Percentiles rank a stretch among this genome's conserved stretches.
Conservation (phyloP, 2,329 filamentous ascomycete species). For the Juglanconis sp. region DNA sequence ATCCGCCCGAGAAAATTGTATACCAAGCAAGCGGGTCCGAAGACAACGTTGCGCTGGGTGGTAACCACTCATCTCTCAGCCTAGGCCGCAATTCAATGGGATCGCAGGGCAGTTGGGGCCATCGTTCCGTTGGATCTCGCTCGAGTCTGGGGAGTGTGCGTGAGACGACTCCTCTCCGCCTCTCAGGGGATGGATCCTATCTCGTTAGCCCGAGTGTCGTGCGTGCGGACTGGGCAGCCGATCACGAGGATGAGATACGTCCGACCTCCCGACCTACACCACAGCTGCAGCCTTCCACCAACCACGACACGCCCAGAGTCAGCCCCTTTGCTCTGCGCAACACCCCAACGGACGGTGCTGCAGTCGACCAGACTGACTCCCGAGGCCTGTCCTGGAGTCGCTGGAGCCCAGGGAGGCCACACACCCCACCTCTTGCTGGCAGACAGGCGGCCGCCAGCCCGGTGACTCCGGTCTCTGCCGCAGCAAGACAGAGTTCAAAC, state of each 20-base stretch:
- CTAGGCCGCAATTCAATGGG: background rate
- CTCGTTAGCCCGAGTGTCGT: constrained; percentile 11
- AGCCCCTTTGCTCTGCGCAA: constrained; percentile 21
- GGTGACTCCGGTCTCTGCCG: background rate
- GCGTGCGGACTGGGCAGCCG: constrained; percentile 15
- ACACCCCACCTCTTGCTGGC: constrained; percentile 18
- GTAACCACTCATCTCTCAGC: constrained; percentile 4
- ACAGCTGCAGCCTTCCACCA: constrained; percentile 15
- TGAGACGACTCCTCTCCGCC: constrained; percentile 11
- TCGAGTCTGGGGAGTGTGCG: constrained; percentile 10
- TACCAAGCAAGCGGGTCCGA: constrained; percentile 6
- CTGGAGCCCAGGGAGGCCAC: constrained; percentile 24
- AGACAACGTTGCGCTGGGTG: constrained; percentile 1
- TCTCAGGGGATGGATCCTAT: constrained; percentile 5
- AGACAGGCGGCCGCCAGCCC: constrained; percentile 1
- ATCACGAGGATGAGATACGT: constrained; percentile 12
- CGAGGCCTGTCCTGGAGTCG: constrained; percentile 28
- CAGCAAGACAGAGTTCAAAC: background rate
- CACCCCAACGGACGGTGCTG: background rate
- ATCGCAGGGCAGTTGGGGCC: constrained; percentile 9
- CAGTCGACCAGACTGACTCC: background rate
- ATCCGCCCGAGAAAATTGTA: constrained; percentile 3
- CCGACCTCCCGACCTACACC: constrained; percentile 16
- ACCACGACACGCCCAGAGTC: constrained; percentile 16
- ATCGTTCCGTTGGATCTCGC: background rate